Percentiles rank a stretch among this genome's conserved stretches.
phyloP scores from a whole-genome alignment of 805 yeast genomes.

The Brettanomyces naardenensis region DNA sequence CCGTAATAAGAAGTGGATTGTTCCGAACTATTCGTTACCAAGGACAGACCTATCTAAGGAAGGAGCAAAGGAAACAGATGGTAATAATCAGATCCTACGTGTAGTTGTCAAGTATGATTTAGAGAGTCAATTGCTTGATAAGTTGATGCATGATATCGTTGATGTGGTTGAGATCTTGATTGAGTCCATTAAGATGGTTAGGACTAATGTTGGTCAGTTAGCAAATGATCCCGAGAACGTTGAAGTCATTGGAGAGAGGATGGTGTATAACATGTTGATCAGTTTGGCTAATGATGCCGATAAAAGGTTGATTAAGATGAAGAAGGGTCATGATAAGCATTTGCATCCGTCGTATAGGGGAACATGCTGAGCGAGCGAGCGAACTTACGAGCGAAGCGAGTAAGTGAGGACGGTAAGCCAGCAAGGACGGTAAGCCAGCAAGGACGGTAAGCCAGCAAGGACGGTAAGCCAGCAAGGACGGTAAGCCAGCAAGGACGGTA shows the following conservation, averaged over 20 bases:
- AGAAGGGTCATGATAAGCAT: slow-evolving; percentile 8
- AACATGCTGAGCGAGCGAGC: slow-evolving; percentile 23
- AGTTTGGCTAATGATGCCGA: slow-evolving; percentile 52
- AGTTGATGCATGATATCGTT: slow-evolving; percentile 55
- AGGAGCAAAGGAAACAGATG: slow-evolving; percentile 19
- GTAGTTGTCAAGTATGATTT: slow-evolving; percentile 74
- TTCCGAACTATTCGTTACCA: slow-evolving; percentile 86
- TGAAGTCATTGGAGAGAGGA: slow-evolving; percentile 21
- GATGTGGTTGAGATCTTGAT: slow-evolving; percentile 45
- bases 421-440: too few species aligned
- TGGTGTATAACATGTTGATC: slow-evolving; percentile 41
- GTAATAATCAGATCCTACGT: slow-evolving; percentile 60
- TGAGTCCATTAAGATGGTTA: slow-evolving; percentile 36
- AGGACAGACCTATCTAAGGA: slow-evolving; percentile 13
- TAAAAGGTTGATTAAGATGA: slow-evolving; percentile 28
- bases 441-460: too few species aligned
- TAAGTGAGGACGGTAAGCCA: too few species aligned
- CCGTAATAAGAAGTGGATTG: slow-evolving; percentile 76
- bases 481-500: too few species aligned
- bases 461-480: too few species aligned
- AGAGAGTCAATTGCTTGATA: slow-evolving; percentile 51
- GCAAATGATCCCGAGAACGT: slow-evolving; percentile 12
- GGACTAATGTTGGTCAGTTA: slow-evolving; percentile 19
- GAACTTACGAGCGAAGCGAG: too few species aligned
- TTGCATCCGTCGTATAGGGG: slow-evolving; percentile 23